Evolutionary conservation across 305 asterid species (phyloP).

Genomic region (Stenogyne calaminthoides): DNA sequence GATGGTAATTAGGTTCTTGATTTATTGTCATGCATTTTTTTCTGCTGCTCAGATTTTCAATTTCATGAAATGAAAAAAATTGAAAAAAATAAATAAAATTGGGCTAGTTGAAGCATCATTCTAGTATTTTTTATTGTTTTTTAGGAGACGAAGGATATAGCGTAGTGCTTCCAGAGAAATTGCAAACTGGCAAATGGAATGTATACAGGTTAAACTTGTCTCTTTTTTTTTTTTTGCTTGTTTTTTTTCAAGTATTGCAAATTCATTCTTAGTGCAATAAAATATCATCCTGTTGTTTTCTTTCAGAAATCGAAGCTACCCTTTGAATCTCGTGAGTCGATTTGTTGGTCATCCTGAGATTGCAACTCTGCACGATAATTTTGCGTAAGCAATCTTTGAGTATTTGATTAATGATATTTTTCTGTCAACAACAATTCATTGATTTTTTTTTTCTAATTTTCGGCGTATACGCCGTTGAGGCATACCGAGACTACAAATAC

Average conservation of each 20-base stretch:
- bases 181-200: slow-evolving; percentile 69
- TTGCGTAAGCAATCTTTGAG: slow-evolving; percentile 47
- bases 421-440: not conserved
- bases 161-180: slow-evolving; percentile 65
- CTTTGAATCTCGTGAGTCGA: slow-evolving; percentile 52
- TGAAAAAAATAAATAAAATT: not conserved
- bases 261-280: not conserved
- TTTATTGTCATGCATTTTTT: not conserved
- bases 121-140: not conserved
- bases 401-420: not conserved
- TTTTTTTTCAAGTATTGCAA: not conserved
- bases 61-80: not conserved
- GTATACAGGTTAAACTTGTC: too few relatives aligned
- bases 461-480: slow-evolving; percentile 38
- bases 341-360: slow-evolving; percentile 64
- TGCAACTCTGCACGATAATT: slow-evolving; percentile 67
- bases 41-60: not conserved
- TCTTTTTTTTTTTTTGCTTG: not conserved
- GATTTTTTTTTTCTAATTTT: not conserved
- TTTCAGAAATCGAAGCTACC: slow-evolving; percentile 50
- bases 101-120: not conserved
- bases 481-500: slow-evolving; percentile 45
- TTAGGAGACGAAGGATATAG: slow-evolving; percentile 63
- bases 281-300: not conserved
- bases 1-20: not conserved